Base-by-base conservation (phyloP, 2,329 filamentous ascomycete genomes). In the Cytospora piceae region DNA sequence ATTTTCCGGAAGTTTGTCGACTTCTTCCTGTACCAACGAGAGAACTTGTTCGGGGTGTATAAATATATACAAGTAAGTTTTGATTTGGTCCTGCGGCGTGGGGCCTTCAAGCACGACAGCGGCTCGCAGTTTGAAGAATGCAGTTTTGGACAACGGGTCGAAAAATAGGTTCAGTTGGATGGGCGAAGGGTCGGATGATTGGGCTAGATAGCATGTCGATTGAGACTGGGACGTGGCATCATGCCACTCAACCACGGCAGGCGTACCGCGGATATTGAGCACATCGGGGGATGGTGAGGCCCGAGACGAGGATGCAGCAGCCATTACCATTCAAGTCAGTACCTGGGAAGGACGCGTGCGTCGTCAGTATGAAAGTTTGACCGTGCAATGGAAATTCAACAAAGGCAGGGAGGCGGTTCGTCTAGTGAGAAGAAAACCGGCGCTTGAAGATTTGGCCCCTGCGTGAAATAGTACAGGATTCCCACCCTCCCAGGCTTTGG, bases 401-500 rank as follows among this genome's bases (percentile, higher is more conserved):
- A 24, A 49, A 3, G 46, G 46, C 46, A 49, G n/a, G 46, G 46
- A 22, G 46, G 11, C 11, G n/a, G 42, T 17, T 9, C 42, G 42
- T n/a, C 20, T 17, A 46, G n/a, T n/a, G 42, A 4, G 20, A 20
- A 46, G n/a, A 46, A 42, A 37, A 14, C 12, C 42, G 42, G n/a
- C 22, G 46, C n/a, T 49, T 24, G 46, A 14, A 49, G 11, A 24
- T 14, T 49, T 24, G n/a, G 24, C n/a, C 46, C 46, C 46, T 24
- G 46, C n/a, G 42, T 49, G 46, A 37, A 12, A 49, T 14, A 12
- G n/a, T n/a, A 49, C 57, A 64, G 62, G 49, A 53, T 46, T 65
- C 63, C 63, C 63, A 61, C 63, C 63, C 63, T 60, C 63, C 63
- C 63, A 65, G 63, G 63, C 63, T 65, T 60, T 65, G 39, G 8